Evolutionary conservation across 768 basidiomycete genomes (phyloP), one percentile per base, ranked within the genome.

Genomic region (Boletus tylopilopsis): DNA sequence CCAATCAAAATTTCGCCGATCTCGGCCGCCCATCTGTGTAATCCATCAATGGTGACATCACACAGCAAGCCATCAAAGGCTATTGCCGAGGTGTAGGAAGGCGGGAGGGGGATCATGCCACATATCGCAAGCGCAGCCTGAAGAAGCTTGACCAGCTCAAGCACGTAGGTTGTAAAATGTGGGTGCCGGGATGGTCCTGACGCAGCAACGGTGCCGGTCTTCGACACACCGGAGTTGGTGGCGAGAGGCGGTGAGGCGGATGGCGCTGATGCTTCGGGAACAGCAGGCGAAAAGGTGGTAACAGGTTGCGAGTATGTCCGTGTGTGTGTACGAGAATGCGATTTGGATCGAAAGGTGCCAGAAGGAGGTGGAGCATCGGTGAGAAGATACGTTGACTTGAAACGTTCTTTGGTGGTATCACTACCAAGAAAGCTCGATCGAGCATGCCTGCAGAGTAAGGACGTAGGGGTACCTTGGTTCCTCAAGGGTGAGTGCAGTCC

Each of bases 391-490:
- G 80, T 78, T 27, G 80, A 78, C 33, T 82, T 76, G 71, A 92
- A 92, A 35, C 88, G 82, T 50, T 88, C 85, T 60, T 88, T 87
- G 2, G 89, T 89, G 0, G 85, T 74, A 53, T 92, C 87, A 54
- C 87, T 90, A 23, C 46, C 47, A 30, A 46, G 40, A 44, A 55
- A 45, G 27, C 53, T 54, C 27, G 27, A 18, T 47, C 37, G 40
- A 49, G 49, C 45, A 47, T 46, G 45, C 18, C 22, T 44, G 42
- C 40, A 38, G 24, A 50, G 19, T 40, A 50, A 29, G 46, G 42
- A 47, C 33, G 27, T 16, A 49, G 46, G 30, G 7, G 62, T 70
- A 44, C 85, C 80, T 83, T 10, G 89, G 84, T 56, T 87, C 82
- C 56, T 90, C 82, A 27, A 93, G 79, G 15, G 86, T 86, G 42